Evolutionary conservation across 169 alveolate species (phyloP).

Genomic region (Eimeria falciformis): DNA sequence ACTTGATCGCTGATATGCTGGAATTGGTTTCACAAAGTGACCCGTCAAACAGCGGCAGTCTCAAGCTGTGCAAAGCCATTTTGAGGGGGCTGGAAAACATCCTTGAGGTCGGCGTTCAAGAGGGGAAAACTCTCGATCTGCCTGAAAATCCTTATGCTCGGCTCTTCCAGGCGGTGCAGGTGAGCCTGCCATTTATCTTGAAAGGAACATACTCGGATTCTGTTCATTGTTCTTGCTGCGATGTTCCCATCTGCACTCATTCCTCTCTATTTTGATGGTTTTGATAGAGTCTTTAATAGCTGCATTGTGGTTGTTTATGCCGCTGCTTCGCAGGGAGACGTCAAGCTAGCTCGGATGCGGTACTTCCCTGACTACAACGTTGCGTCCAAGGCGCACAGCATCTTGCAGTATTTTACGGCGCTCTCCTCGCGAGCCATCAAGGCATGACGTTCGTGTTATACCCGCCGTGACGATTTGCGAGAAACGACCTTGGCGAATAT

Average conservation of each 20-base stretch:
- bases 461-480: too few relatives aligned
- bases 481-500: too few relatives aligned
- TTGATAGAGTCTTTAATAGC: too few relatives aligned
- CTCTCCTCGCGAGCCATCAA: slow-evolving; percentile 72
- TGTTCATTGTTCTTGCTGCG: too few relatives aligned
- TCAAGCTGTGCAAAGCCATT: slow-evolving; percentile 88
- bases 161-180: slow-evolving; percentile 87
- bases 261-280: too few relatives aligned
- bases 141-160: slow-evolving; percentile 90
- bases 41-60: slow-evolving; percentile 88
- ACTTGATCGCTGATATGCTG: slow-evolving; percentile 87
- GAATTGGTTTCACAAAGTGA: slow-evolving; percentile 89
- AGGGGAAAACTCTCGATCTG: slow-evolving; percentile 84
- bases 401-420: slow-evolving; percentile 74
- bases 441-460: slow-evolving; percentile 11
- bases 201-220: too few relatives aligned
- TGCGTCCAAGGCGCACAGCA: slow-evolving; percentile 84
- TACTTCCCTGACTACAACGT: slow-evolving; percentile 86
- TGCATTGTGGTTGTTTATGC: background rate
- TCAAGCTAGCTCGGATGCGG: slow-evolving; percentile 85
- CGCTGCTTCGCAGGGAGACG: slow-evolving; percentile 68
- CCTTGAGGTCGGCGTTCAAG: slow-evolving; percentile 87
- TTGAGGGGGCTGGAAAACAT: slow-evolving; percentile 89
- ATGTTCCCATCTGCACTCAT: too few relatives aligned
- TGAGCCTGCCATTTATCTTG: too few relatives aligned